These are phyloP conservation scores for Escovopsis sp. DNA, from an alignment of 2,329 filamentous ascomycete species.

Conservation along the genomic window DNA sequence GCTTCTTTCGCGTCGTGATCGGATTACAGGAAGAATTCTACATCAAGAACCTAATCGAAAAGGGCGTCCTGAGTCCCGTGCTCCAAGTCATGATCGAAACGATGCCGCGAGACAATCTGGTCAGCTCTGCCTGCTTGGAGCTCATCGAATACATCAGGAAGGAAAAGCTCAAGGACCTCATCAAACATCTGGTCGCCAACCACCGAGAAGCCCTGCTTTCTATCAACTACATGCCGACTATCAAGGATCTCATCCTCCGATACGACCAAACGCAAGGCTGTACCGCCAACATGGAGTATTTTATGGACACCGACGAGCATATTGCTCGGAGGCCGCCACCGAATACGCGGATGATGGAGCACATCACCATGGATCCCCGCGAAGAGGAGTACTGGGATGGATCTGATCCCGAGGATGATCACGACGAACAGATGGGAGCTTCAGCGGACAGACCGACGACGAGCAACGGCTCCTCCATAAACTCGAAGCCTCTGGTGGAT, in stretches of 20 bases:
- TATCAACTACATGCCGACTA: constrained; percentile 74
- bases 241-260: constrained; percentile 56
- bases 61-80: constrained; percentile 69
- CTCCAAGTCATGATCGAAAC: constrained; percentile 71
- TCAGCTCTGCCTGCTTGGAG: constrained; percentile 87
- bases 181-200: constrained; percentile 70
- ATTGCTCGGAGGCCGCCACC: constrained; percentile 26
- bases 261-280: constrained; percentile 68
- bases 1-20: constrained; percentile 82
- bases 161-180: constrained; percentile 65
- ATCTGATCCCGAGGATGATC: constrained; percentile 73
- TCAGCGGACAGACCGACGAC: constrained; percentile 6
- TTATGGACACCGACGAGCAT: constrained; percentile 53
- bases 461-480: constrained; percentile 45
- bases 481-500: constrained; percentile 66
- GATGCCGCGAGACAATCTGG: constrained; percentile 80
- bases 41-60: constrained; percentile 66
- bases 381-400: constrained; percentile 93
- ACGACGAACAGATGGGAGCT: constrained; percentile 23
- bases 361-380: constrained; percentile 54
- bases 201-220: constrained; percentile 62
- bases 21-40: constrained; percentile 85
- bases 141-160: constrained; percentile 83
- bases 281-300: constrained; percentile 52
- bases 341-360: constrained; percentile 52